These are phyloP conservation scores for Exophiala mesophila DNA, from an alignment of 2,329 filamentous ascomycete genomes.

Conservation along the genomic window DNA sequence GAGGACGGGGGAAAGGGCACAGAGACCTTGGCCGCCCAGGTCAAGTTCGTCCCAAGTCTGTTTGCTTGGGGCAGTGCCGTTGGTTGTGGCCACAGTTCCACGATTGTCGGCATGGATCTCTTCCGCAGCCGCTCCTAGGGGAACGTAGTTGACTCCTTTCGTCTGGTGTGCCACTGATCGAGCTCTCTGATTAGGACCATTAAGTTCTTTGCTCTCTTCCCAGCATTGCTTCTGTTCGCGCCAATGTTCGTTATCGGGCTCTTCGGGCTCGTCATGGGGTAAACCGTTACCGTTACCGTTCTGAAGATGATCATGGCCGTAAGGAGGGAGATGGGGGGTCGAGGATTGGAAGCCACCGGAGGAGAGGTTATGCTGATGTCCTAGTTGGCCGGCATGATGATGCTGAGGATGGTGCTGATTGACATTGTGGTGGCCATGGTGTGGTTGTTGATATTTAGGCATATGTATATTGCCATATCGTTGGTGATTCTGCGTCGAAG, in stretches of 20 bases:
- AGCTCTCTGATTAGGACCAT: slow-evolving; percentile 67
- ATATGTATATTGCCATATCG: slow-evolving; percentile 45
- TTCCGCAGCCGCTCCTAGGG: slow-evolving; percentile 46
- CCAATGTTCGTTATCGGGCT: slow-evolving; percentile 70
- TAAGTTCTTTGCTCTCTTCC: slow-evolving; percentile 66
- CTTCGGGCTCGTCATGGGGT: slow-evolving; percentile 52
- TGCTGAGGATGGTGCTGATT: slow-evolving; percentile 36
- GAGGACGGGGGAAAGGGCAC: slow-evolving; percentile 70
- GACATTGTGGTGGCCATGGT: slow-evolving; percentile 41
- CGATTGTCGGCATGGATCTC: slow-evolving; percentile 52
- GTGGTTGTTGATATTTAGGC: slow-evolving; percentile 44
- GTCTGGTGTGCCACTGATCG: slow-evolving; percentile 44
- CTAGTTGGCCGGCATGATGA: slow-evolving; percentile 35
- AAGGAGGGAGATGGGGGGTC: slow-evolving; percentile 54
- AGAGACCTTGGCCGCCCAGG: slow-evolving; percentile 90
- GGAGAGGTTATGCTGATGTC: slow-evolving; percentile 49
- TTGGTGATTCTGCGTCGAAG: slow-evolving; percentile 45
- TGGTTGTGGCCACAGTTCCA: slow-evolving; percentile 61
- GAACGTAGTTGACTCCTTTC: slow-evolving; percentile 42
- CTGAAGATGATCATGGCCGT: slow-evolving; percentile 46
- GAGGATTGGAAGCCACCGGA: slow-evolving; percentile 42
- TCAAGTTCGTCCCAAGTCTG: slow-evolving; percentile 93
- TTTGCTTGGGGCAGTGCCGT: slow-evolving; percentile 42
- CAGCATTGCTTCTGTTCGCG: slow-evolving; percentile 77
- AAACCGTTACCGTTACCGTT: slow-evolving; percentile 53